These are phyloP conservation scores for Mycena crocata DNA, from an alignment of 768 basidiomycete species.

Conservation along the genomic window DNA sequence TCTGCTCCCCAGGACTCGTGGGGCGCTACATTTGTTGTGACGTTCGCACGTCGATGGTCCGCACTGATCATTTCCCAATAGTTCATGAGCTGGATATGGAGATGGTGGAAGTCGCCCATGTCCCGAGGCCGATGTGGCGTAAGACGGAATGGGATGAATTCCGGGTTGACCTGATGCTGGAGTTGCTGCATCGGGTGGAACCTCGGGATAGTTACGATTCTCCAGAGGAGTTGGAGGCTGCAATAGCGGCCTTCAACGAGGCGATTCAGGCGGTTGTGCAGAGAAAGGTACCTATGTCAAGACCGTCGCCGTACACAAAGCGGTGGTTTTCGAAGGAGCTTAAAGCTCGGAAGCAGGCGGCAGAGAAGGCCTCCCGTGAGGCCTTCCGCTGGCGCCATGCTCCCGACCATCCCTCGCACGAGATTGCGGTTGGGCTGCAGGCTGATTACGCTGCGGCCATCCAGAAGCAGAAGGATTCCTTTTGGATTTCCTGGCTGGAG, in stretches of 20 bases:
- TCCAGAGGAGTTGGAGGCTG: constrained; percentile 1
- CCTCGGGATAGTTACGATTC: neutral
- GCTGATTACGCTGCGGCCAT: no score
- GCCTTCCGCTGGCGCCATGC: no score
- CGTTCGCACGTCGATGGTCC: constrained; percentile 17
- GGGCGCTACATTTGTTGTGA: constrained; percentile 43
- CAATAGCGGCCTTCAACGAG: constrained; percentile 14
- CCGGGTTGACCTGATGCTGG: constrained; percentile 25
- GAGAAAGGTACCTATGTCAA: constrained; percentile 31
- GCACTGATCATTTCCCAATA: constrained; percentile 57
- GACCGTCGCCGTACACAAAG: constrained; percentile 40
- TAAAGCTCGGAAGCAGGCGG: no score
- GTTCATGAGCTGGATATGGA: constrained; percentile 40
- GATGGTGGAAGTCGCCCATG: neutral
- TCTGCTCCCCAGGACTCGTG: constrained; percentile 33
- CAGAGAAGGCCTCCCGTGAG: no score
- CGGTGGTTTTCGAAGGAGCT: no score
- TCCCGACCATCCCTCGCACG: no score
- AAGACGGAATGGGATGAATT: constrained; percentile 47
- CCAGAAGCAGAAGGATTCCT: no score
- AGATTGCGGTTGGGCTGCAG: no score
- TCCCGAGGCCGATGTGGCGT: constrained; percentile 39
- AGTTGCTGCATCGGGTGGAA: neutral
- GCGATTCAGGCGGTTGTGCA: constrained; percentile 35
- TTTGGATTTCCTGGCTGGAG: no score